These are phyloP conservation scores for Myxozyma vanderwaltii DNA, from an alignment of 805 yeast genomes.

Conservation along the genomic window DNA sequence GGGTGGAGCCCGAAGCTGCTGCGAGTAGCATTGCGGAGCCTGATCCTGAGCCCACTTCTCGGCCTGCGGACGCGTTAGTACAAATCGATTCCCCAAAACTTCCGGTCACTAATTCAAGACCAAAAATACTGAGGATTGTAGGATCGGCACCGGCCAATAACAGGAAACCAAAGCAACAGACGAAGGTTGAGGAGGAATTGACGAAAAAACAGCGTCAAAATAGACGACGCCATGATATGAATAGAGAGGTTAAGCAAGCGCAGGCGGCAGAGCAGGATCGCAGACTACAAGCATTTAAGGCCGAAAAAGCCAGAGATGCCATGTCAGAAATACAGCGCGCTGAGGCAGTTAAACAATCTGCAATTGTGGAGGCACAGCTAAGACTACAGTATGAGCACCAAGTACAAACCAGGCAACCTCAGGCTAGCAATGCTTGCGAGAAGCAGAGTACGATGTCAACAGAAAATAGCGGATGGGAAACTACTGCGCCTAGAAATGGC, in stretches of 20 bases:
- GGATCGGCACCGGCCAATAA: neutral
- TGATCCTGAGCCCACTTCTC: too few relatives aligned
- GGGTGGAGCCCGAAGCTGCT: too few relatives aligned
- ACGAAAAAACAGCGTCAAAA: slow-evolving; percentile 28
- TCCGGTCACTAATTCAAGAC: neutral
- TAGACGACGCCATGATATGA: slow-evolving; percentile 11
- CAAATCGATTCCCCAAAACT: neutral
- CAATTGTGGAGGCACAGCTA: slow-evolving; percentile 1
- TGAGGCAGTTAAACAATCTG: slow-evolving; percentile 4
- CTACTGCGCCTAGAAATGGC: neutral
- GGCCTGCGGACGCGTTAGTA: too few relatives aligned
- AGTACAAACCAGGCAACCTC: neutral
- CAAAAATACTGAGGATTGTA: slow-evolving; percentile 17
- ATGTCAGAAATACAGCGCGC: slow-evolving; percentile 1
- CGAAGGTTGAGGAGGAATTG: slow-evolving; percentile 6
- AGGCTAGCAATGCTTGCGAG: neutral
- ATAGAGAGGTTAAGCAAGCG: slow-evolving; percentile 7
- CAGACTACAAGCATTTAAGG: slow-evolving; percentile 11
- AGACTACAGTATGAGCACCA: neutral
- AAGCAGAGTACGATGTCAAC: neutral
- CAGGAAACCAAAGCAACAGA: neutral
- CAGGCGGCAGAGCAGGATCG: slow-evolving; percentile 17
- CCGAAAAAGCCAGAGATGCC: slow-evolving; percentile 5
- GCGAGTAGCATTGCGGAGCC: too few relatives aligned
- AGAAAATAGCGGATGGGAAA: neutral